Conservation (phyloP, 257 asterid genomes). For the Solanum sparsipilum region DNA sequence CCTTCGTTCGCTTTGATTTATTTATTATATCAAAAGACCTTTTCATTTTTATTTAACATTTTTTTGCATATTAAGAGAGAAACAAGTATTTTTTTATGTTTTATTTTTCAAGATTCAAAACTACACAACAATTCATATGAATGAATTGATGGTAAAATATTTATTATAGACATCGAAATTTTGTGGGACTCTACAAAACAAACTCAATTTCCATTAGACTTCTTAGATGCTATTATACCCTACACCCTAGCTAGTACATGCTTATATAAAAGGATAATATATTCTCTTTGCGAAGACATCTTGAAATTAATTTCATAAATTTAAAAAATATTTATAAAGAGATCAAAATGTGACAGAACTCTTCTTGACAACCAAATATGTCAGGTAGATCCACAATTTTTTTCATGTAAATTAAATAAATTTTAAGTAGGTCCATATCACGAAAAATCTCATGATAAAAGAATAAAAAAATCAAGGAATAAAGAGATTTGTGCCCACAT, state of each 20-base stretch:
- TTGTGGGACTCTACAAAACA: rapidly evolving
- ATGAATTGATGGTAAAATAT: background rate
- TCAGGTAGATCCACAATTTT: background rate
- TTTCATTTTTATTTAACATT: background rate
- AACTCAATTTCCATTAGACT: background rate
- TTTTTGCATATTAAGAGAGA: background rate
- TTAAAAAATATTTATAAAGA: background rate
- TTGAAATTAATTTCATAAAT: background rate
- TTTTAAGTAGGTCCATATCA: background rate
- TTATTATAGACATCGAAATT: background rate
- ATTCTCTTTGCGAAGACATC: background rate
- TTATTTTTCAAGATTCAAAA: background rate
- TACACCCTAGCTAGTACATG: background rate
- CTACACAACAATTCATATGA: no score
- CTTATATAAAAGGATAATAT: background rate
- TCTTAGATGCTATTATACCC: background rate
- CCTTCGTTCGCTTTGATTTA: background rate
- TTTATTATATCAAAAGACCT: no score
- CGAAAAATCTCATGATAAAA: background rate
- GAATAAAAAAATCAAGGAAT: background rate
- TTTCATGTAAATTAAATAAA: no score
- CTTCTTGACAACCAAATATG: background rate
- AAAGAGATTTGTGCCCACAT: background rate
- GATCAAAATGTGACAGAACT: background rate
- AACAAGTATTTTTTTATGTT: no score